phyloP scores from a whole-genome alignment of 768 basidiomycete genomes.

The Megacollybia marginata region DNA sequence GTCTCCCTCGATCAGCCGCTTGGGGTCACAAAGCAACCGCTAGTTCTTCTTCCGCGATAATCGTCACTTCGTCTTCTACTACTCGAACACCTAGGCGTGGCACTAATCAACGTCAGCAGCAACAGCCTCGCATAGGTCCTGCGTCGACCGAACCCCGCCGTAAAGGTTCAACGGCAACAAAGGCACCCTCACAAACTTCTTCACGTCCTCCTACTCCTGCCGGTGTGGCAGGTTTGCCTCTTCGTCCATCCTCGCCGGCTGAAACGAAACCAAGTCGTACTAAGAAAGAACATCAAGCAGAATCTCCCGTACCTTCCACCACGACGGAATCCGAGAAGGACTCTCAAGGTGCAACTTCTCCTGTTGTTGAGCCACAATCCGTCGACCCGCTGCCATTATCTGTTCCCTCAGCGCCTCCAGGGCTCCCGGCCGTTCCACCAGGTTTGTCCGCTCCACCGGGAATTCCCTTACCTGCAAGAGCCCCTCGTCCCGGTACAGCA shows the following conservation, averaged over 20 bases:
- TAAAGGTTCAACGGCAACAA: conserved; percentile 21
- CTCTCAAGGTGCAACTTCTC: conserved; percentile 35
- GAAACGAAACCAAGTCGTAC: conserved; percentile 29
- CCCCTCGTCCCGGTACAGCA: conserved; percentile 39
- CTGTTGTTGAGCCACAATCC: conserved; percentile 30
- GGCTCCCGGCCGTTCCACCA: conserved; percentile 37
- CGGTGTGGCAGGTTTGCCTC: conserved; percentile 26
- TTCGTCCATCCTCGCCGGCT: conserved; percentile 34
- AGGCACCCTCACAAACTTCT: conserved; percentile 43
- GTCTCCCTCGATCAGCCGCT: conserved; percentile 61
- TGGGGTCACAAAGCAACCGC: conserved; percentile 46
- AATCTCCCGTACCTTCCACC: conserved; percentile 42
- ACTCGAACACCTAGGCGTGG: conserved; percentile 37
- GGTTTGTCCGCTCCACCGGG: conserved; percentile 55
- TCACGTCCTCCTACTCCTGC: conserved; percentile 59
- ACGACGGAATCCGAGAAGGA: conserved; percentile 44
- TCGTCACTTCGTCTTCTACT: conserved; percentile 12
- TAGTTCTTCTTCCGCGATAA: conserved; percentile 11
- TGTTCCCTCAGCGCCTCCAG: conserved; percentile 34
- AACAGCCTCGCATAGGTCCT: conserved; percentile 28
- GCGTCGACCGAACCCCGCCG: conserved; percentile 14
- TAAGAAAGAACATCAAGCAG: conserved; percentile 28
- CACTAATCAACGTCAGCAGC: conserved; percentile 38
- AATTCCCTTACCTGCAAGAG: conserved; percentile 49
- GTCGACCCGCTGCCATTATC: conserved; percentile 29